phyloP scores from a whole-genome alignment of 2,329 filamentous ascomycete genomes.

The Didymella glomerata region DNA sequence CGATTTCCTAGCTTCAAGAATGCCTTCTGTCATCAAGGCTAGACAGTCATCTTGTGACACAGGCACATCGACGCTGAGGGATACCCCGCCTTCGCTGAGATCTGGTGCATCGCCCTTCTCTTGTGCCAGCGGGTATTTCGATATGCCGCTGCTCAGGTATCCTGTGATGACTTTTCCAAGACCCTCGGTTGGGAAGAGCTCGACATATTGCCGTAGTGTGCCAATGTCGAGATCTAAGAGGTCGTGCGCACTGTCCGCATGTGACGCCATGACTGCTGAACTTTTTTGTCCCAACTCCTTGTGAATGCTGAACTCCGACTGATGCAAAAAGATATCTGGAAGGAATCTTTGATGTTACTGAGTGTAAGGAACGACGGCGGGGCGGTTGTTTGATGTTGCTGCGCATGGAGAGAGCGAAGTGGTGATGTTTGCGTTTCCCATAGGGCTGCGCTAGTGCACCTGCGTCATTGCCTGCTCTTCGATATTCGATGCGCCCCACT shows the following conservation, averaged over 20 bases:
- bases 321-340: slow-evolving; percentile 6
- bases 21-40: slow-evolving; percentile 74
- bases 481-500: slow-evolving; percentile 23
- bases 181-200: slow-evolving; percentile 84
- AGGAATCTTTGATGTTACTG: background rate
- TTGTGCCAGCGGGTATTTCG: slow-evolving; percentile 73
- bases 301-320: slow-evolving; percentile 8
- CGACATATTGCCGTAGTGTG: slow-evolving; percentile 80
- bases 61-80: slow-evolving; percentile 59
- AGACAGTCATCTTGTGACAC: slow-evolving; percentile 80
- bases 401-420: slow-evolving; percentile 17
- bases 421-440: slow-evolving; percentile 33
- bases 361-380: slow-evolving; percentile 10
- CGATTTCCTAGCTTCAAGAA: slow-evolving; percentile 66
- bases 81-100: slow-evolving; percentile 55
- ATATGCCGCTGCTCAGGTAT: slow-evolving; percentile 83
- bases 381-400: slow-evolving; percentile 6
- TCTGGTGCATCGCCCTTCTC: slow-evolving; percentile 51
- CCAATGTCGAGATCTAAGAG: slow-evolving; percentile 75
- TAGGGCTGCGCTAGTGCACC: slow-evolving; percentile 43
- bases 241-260: slow-evolving; percentile 49
- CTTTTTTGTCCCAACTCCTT: slow-evolving; percentile 10
- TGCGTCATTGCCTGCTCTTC: slow-evolving; percentile 36
- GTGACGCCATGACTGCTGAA: slow-evolving; percentile 43
- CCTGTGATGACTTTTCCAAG: slow-evolving; percentile 82